Percentiles rank a stretch among this genome's conserved stretches.
Conservation (phyloP, 73 alveolate genomes). For the Tetrahymena malaccensis region DNA sequence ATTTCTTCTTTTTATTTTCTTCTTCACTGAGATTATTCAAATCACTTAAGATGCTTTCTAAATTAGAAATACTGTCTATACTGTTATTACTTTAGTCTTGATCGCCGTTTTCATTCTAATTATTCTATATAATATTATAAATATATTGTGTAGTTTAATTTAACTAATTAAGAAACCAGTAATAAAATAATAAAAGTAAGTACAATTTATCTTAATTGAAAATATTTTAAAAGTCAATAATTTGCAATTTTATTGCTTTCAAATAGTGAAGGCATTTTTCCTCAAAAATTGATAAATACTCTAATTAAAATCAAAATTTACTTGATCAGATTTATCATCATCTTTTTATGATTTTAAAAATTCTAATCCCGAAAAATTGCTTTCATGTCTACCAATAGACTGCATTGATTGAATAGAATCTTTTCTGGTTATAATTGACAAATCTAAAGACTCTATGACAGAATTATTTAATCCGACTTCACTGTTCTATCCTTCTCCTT, state of each 20-base stretch:
- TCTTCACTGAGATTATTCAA: not conserved
- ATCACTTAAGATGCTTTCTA: not conserved
- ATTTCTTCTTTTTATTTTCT: not conserved
- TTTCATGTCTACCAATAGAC: not conserved
- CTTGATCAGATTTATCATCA: not conserved
- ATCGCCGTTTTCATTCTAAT: not conserved
- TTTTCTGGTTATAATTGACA: not conserved
- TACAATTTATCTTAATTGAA: too few relatives aligned
- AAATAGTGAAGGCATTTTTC: too few relatives aligned
- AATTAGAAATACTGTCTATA: not conserved
- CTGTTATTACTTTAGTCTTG: not conserved
- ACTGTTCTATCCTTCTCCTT: not conserved
- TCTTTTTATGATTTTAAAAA: not conserved
- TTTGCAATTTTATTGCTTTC: too few relatives aligned
- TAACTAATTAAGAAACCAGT: too few relatives aligned
- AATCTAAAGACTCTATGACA: not conserved
- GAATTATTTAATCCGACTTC: not conserved
- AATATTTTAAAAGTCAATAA: too few relatives aligned
- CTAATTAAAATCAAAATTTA: too few relatives aligned
- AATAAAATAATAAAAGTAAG: too few relatives aligned
- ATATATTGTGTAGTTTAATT: too few relatives aligned
- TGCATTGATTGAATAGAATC: not conserved
- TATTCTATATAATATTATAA: not conserved
- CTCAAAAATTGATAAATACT: too few relatives aligned
- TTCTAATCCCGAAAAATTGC: not conserved